phyloP scores from a whole-genome alignment of 768 basidiomycete species.

The Mrakia gelida region DNA sequence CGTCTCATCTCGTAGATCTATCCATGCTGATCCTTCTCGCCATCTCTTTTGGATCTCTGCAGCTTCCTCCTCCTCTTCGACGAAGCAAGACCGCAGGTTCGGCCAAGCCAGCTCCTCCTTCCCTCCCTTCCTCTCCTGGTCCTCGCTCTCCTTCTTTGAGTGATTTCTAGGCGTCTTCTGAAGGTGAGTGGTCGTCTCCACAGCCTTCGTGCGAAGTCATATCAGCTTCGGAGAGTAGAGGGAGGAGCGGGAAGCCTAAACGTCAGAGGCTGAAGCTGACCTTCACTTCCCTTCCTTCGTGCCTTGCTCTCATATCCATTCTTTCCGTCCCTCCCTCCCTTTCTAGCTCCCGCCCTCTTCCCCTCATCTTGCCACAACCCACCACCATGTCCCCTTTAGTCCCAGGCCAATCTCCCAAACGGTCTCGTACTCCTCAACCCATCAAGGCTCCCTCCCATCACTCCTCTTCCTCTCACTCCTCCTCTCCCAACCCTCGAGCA shows the following conservation, averaged over 20 bases:
- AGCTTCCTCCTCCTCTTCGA: neutral
- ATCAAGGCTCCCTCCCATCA: neutral
- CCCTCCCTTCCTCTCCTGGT: neutral
- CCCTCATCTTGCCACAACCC: neutral
- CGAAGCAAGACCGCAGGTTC: neutral
- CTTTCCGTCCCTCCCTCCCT: neutral
- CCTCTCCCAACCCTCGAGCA: neutral
- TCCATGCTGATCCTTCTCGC: neutral
- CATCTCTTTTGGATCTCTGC: neutral
- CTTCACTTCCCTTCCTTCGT: neutral
- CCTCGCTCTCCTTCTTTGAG: neutral
- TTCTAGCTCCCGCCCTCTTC: neutral
- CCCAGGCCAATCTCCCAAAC: neutral
- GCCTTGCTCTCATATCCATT: neutral
- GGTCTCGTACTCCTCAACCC: constrained; percentile 12
- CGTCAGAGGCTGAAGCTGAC: neutral
- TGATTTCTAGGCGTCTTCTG: too few relatives aligned
- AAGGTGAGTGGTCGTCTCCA: too few relatives aligned
- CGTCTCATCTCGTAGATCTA: neutral
- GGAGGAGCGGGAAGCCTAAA: neutral
- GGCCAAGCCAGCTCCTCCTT: neutral
- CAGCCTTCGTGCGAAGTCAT: neutral
- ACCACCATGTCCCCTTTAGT: neutral
- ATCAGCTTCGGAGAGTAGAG: neutral
- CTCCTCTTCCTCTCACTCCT: neutral